Base-by-base conservation (phyloP, 805 yeast species). In the Brettanomyces anomalus region DNA sequence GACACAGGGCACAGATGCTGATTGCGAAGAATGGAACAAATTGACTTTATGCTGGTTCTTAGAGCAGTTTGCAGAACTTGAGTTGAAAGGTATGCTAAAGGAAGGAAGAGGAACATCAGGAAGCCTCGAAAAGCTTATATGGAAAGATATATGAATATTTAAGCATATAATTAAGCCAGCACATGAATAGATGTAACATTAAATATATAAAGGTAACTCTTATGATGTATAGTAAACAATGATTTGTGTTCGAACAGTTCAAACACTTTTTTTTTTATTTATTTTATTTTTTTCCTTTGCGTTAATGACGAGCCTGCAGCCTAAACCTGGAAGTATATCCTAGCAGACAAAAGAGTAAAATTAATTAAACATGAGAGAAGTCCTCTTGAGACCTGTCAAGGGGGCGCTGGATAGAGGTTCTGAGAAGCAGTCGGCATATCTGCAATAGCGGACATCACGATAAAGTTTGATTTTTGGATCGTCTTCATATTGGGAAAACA, bases 21-120 rank as follows among this genome's bases (percentile, higher is more conserved):
- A 57, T 15, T 73, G 70, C 13, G 61, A 55, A 1, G 66, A 64
- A 7, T 84, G 93, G 87, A 81, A 80, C 37, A 73, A 76, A 46
- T 52, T 80, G 38, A 64, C 79, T 0, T 65, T 83, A 49, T 74
- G 86, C 3, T 76, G 93, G 76, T 88, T 88, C 56, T 63, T 84
- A 46, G 89, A 84, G 50, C 78, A 79, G 16, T 68, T 89, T 39
- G 74, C 74, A 20, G 95, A 87, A 55, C 66, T 88, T 45, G 75
- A 77, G 45, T 64, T 74, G 48, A 63, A 84, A 43, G 96, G 96
- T 0, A 62, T 85, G 38, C 56, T 86, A 16, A 78, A 77, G 49
- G 82, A 80, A 41, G 73, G 72, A 36, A 70, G 68, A 49, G 62
- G 79, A 14, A 79, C 77, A 57, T 74, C 76, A 26, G 88, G 84